Percentiles rank a stretch among this genome's conserved stretches.
Evolutionary conservation across 208 protist species (phyloP).

Genomic region (Wallacemonas sp.): DNA sequence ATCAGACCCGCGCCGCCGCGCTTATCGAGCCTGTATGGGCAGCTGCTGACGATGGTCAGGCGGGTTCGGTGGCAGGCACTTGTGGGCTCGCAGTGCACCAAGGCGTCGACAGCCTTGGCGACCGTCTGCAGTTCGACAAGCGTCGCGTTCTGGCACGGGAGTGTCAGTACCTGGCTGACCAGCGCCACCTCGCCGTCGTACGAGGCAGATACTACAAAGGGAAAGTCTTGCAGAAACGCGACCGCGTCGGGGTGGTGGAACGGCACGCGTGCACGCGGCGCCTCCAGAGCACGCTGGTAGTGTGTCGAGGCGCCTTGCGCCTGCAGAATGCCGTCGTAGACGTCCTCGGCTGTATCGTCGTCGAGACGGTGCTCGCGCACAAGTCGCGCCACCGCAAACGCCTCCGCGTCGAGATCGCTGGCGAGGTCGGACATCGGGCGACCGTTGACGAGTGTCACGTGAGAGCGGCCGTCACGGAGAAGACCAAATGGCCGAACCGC

Average conservation of each 20-base stretch:
- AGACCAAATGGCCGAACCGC: constrained; percentile 12
- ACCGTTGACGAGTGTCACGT: constrained; percentile 7
- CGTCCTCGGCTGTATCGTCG: constrained; percentile 18
- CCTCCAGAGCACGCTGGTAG: constrained; percentile 20
- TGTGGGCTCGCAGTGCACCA: constrained; percentile 1
- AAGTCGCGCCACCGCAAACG: constrained; percentile 21
- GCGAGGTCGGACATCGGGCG: constrained; percentile 11
- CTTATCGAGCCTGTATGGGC: neutral
- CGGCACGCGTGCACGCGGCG: constrained; percentile 8
- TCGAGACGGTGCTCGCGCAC: constrained; percentile 3
- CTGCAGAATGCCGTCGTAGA: constrained; percentile 55
- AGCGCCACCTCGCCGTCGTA: constrained; percentile 26
- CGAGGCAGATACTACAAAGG: constrained; percentile 25
- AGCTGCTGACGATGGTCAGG: constrained; percentile 5
- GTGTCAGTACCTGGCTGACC: constrained; percentile 25
- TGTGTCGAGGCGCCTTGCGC: constrained; percentile 25
- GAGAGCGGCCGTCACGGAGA: constrained; percentile 9
- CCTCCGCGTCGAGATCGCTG: neutral
- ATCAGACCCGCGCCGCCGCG: neutral
- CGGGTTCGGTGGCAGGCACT: constrained; percentile 5
- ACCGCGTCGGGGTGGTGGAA: constrained; percentile 11
- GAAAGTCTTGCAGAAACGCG: constrained; percentile 22
- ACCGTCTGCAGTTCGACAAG: neutral
- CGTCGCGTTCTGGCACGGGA: constrained; percentile 22
- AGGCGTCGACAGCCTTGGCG: neutral